Base-by-base conservation (phyloP, 192 early-diverging fungal species). In the Lobosporangium transversale region DNA sequence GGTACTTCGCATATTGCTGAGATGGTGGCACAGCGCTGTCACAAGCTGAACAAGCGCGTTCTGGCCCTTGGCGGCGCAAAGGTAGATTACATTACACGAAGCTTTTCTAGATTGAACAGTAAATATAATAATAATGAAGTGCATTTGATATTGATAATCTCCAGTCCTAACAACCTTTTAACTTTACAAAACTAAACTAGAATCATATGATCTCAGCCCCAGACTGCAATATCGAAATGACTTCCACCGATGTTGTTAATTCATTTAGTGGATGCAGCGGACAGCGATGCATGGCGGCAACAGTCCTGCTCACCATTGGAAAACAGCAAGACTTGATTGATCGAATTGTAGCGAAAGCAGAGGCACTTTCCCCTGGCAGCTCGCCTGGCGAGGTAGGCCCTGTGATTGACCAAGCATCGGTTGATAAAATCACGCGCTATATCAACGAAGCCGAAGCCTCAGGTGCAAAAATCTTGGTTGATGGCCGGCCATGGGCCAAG, bases 201-300 rank as follows among this genome's bases (percentile, higher is more conserved):
- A 94, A 94, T 79, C 92, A 94, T 35, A 82, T 94, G 58, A 85
- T 94, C n/a, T 92, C 92, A 23, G 71, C 85, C 18, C 89, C 89
- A 11, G 93, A 94, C 69, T 88, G 89, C 66, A 84, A 94, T 74
- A 55, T 91, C 27, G 90, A 91, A 61, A 89, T 92, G 87, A 87
- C 93, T 2, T 89, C 93, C 3, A 85, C 87, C 15, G 93, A 94
- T 55, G 83, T 94, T 3, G 92, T 94, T 29, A 86, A 82, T 23
- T 91, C 90, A 18, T 93, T 89, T 54, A 87, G 88, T 9, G 93
- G 93, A 1, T 94, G 92, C 61, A 81, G 89, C 26, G 92, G 93
- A 33, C 87, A 94, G 68, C 83, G 93, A 3, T 94, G 92, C 63
- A 94, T 94, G 91, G 88, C 88, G 1, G 89, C 87, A 0, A 85